Percentiles rank a stretch among this genome's conserved stretches.
These are phyloP conservation scores for Populus hybrid DNA, from an alignment of 441 rosid species.

Conservation along the genomic window DNA sequence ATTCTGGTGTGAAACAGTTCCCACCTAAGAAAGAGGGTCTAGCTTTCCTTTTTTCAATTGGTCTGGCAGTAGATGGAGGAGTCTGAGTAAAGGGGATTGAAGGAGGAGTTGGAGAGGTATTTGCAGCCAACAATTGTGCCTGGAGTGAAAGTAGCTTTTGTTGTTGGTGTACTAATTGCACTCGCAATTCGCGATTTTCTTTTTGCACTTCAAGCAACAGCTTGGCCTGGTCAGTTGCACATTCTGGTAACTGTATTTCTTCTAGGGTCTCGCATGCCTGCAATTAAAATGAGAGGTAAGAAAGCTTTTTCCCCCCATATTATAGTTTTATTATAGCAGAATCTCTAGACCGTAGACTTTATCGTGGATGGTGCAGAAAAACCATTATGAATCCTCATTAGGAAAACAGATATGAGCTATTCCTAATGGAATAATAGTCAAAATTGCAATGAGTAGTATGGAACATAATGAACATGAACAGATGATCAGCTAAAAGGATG, in stretches of 20 bases:
- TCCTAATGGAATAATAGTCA: neutral
- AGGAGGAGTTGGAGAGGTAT: constrained; percentile 65
- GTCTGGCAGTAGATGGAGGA: constrained; percentile 63
- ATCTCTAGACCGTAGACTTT: neutral
- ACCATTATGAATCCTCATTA: neutral
- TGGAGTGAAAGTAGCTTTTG: constrained; percentile 67
- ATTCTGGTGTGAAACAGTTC: constrained; percentile 78
- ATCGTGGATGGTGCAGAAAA: neutral
- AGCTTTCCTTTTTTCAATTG: constrained; percentile 50
- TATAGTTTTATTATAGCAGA: neutral
- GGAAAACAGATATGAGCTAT: neutral
- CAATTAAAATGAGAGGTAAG: constrained; percentile 4
- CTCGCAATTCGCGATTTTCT: constrained; percentile 78
- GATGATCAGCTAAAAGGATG: neutral
- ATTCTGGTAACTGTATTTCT: constrained; percentile 51
- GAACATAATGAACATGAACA: neutral
- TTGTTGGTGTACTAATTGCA: constrained; percentile 68
- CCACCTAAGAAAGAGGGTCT: constrained; percentile 66
- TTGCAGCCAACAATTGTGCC: constrained; percentile 67
- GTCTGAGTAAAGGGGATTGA: constrained; percentile 66
- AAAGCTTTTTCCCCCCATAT: neutral
- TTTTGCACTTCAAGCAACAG: constrained; percentile 77
- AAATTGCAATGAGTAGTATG: neutral
- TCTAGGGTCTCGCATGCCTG: constrained; percentile 57
- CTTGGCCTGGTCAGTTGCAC: constrained; percentile 54